Conservation (phyloP, 1,139 yeast genomes). For the Zygosaccharomyces pseudobailii region DNA sequence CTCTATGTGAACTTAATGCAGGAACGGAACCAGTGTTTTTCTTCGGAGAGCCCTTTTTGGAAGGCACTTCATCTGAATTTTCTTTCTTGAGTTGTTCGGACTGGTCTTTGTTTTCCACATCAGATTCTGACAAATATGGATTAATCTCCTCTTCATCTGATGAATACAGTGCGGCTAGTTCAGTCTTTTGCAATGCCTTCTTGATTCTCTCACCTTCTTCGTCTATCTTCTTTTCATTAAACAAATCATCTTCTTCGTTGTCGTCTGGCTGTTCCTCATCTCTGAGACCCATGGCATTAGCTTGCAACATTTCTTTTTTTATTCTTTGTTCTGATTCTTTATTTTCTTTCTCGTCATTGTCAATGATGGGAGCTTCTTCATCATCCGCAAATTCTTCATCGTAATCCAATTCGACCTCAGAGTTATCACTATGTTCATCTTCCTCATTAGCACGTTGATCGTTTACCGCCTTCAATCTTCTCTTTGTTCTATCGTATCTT, state of each 20-base stretch:
- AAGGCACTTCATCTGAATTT: conserved; percentile 36
- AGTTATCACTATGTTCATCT: conserved; percentile 54
- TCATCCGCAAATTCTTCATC: conserved; percentile 98
- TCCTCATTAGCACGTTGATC: conserved; percentile 36
- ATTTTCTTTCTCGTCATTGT: conserved; percentile 93
- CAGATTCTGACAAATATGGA: conserved; percentile 76
- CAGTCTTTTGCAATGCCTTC: conserved; percentile 79
- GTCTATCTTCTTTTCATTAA: conserved; percentile 74
- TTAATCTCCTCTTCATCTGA: conserved; percentile 71
- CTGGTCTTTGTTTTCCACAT: conserved; percentile 56
- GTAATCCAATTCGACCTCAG: conserved; percentile 87
- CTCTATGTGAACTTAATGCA: conserved; percentile 10
- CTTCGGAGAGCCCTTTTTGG: conserved; percentile 26
- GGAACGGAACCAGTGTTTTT: conserved; percentile 19
- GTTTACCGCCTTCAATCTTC: conserved; percentile 55
- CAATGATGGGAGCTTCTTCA: conserved; percentile 97
- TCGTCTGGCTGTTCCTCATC: conserved; percentile 55
- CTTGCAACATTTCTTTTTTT: conserved; percentile 84
- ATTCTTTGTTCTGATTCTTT: conserved; percentile 83
- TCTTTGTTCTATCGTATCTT: conserved; percentile 41
- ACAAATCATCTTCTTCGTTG: conserved; percentile 49
- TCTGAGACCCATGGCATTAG: conserved; percentile 65
- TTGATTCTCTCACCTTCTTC: conserved; percentile 86
- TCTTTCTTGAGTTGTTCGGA: conserved; percentile 44
- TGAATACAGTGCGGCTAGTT: conserved; percentile 84